phyloP scores from a whole-genome alignment of 1,284 basidiomycete species.

The Dichomitus squalens region DNA sequence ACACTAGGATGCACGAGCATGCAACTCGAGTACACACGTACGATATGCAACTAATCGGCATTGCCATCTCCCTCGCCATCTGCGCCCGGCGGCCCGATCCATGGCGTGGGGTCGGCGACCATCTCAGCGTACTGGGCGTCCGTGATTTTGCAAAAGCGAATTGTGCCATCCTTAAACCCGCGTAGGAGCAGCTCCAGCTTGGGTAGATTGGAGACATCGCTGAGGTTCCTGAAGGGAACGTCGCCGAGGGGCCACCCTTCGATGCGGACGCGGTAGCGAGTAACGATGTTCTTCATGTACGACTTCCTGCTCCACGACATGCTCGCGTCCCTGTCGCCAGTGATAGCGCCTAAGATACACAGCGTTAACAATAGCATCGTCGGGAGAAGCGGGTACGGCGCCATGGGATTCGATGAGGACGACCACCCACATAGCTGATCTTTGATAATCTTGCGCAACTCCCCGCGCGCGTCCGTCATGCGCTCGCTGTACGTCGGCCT shows the following conservation, averaged over 20 bases:
- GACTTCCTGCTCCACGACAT: conserved; percentile 34
- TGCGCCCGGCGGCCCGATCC: conserved; percentile 14
- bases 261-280: conserved; percentile 33
- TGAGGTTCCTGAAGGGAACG: conserved; percentile 36
- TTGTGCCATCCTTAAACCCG: conserved; percentile 32
- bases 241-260: conserved; percentile 34
- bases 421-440: conserved; percentile 31
- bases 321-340: conserved; percentile 31
- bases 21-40: background rate
- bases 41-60: background rate
- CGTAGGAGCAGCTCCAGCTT: conserved; percentile 33
- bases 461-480: conserved; percentile 35
- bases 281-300: conserved; percentile 36
- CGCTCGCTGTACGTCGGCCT: conserved; percentile 35
- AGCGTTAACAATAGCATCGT: background rate
- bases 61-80: conserved; percentile 5
- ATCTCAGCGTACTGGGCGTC: conserved; percentile 17
- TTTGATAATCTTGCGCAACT: conserved; percentile 34
- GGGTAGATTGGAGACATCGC: conserved; percentile 35
- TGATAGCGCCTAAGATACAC: conserved; percentile 27
- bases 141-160: conserved; percentile 30
- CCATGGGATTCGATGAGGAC: background rate
- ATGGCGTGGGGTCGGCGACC: conserved; percentile 21
- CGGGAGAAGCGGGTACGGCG: background rate
- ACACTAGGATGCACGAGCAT: background rate